A percentile compares a stretch with the other conserved stretches of the same genome.
These are phyloP conservation scores for Cordyceps farinosa DNA, from an alignment of 2,329 filamentous ascomycete genomes.

Conservation along the genomic window DNA sequence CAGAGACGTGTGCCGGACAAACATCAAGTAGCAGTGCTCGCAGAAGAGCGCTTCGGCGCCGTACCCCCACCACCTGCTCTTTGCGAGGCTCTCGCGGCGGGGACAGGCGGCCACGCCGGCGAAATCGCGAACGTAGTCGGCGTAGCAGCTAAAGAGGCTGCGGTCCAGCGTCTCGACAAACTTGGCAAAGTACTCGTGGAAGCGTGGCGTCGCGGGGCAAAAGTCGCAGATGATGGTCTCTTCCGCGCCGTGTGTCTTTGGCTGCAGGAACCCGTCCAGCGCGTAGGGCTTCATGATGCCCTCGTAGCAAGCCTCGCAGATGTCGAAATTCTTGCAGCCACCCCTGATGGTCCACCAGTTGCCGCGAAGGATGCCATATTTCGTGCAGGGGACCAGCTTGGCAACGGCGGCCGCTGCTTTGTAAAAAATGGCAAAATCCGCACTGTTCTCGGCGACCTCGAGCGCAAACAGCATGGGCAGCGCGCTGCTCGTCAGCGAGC, in stretches of 20 bases:
- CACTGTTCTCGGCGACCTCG: conserved; percentile 24
- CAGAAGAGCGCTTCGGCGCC: conserved; percentile 30
- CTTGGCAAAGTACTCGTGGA: conserved; percentile 24
- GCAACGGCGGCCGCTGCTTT: conserved; percentile 25
- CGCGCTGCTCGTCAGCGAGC: conserved; percentile 24
- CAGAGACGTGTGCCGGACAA: conserved; percentile 29
- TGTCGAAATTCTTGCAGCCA: conserved; percentile 23
- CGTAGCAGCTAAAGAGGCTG: conserved; percentile 30
- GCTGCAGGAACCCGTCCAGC: conserved; percentile 29
- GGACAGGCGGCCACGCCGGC: conserved; percentile 29
- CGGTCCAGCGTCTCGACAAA: conserved; percentile 31
- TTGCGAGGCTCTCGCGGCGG: conserved; percentile 25
- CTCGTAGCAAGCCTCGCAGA: conserved; percentile 34
- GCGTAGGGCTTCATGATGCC: conserved; percentile 29
- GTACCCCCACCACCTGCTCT: conserved; percentile 35
- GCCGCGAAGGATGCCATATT: conserved; percentile 28
- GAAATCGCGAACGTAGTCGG: conserved; percentile 29
- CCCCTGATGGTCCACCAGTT: conserved; percentile 34
- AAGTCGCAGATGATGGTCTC: conserved; percentile 31
- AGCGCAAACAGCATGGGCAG: conserved; percentile 27
- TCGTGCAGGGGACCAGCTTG: conserved; percentile 27
- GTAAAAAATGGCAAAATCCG: conserved; percentile 29
- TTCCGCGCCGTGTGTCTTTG: conserved; percentile 20
- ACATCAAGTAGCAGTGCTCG: conserved; percentile 32
- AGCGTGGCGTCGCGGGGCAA: conserved; percentile 26